A percentile compares a stretch with the other conserved stretches of the same genome.
Conservation (phyloP, 768 basidiomycete genomes). For the Lenzites betulinus region DNA sequence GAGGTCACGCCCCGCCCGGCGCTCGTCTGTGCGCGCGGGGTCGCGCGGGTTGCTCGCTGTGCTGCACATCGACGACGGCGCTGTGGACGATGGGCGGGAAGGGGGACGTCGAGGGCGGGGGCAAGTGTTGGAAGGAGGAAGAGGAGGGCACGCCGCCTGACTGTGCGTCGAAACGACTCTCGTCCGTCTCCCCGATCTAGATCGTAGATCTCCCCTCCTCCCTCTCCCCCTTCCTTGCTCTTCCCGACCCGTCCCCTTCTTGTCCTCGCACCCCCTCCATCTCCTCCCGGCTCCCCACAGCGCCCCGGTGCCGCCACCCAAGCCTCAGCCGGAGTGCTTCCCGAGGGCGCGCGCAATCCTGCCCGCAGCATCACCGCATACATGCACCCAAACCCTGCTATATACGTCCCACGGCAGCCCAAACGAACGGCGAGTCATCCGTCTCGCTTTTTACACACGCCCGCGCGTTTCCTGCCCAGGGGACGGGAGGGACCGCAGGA, state of each 20-base stretch:
- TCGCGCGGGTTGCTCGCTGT: not conserved
- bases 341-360: too few relatives aligned
- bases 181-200: slow-evolving; percentile 6
- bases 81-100: not conserved
- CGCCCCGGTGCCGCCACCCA: not conserved
- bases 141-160: slow-evolving; percentile 3
- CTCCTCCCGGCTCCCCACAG: not conserved
- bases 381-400: too few relatives aligned
- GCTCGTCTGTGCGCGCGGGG: not conserved
- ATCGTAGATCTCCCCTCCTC: slow-evolving; percentile 1
- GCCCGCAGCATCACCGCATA: too few relatives aligned
- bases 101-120: not conserved
- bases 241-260: not conserved
- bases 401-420: too few relatives aligned
- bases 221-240: not conserved
- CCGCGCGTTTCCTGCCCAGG: too few relatives aligned
- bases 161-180: slow-evolving; percentile 3
- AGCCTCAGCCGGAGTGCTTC: too few relatives aligned
- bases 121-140: not conserved
- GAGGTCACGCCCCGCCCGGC: slow-evolving; percentile 8
- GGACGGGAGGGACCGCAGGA: too few relatives aligned
- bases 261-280: not conserved
- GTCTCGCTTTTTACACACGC: too few relatives aligned
- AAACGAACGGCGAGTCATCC: too few relatives aligned
- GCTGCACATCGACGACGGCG: not conserved